Conservation (phyloP, 495 filamentous ascomycete genomes). For the Lasiosphaeria hispida region DNA sequence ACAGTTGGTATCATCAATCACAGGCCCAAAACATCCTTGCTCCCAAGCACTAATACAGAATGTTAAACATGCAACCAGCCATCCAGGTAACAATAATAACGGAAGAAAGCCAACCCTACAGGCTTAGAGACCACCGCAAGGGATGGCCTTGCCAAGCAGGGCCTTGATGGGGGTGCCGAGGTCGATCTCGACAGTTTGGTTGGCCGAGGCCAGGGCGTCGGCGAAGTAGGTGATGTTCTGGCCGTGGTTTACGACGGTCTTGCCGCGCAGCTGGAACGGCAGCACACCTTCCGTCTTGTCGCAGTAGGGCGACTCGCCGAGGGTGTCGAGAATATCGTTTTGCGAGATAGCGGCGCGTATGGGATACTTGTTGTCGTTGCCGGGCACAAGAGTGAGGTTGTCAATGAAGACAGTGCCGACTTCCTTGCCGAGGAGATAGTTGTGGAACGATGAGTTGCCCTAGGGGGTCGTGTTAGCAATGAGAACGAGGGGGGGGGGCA, state of each 20-base stretch:
- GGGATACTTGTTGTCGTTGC: constrained; percentile 52
- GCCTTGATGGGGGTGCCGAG: constrained; percentile 30
- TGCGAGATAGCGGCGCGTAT: constrained; percentile 57
- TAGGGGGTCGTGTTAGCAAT: constrained; percentile 29
- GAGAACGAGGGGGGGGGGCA: not conserved
- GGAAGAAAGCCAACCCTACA: not conserved
- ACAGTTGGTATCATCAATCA: constrained; percentile 17
- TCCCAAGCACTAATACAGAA: constrained; percentile 1
- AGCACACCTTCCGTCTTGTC: constrained; percentile 48
- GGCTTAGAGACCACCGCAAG: constrained; percentile 20
- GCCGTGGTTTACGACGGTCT: constrained; percentile 56
- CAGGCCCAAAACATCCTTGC: not conserved
- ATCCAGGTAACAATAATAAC: constrained; percentile 1
- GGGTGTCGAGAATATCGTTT: constrained; percentile 44
- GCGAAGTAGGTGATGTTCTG: constrained; percentile 62
- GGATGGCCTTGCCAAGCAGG: constrained; percentile 17
- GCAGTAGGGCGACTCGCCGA: constrained; percentile 40
- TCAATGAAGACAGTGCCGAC: constrained; percentile 57
- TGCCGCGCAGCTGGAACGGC: constrained; percentile 58
- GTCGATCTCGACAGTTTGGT: constrained; percentile 37
- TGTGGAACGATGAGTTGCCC: constrained; percentile 65
- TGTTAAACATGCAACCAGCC: constrained; percentile 4
- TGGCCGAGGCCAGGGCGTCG: constrained; percentile 35
- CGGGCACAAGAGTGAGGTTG: constrained; percentile 58
- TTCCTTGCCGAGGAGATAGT: constrained; percentile 47